Base-by-base conservation (phyloP, 2,329 filamentous ascomycete genomes). In the Uncinocarpus reesii region DNA sequence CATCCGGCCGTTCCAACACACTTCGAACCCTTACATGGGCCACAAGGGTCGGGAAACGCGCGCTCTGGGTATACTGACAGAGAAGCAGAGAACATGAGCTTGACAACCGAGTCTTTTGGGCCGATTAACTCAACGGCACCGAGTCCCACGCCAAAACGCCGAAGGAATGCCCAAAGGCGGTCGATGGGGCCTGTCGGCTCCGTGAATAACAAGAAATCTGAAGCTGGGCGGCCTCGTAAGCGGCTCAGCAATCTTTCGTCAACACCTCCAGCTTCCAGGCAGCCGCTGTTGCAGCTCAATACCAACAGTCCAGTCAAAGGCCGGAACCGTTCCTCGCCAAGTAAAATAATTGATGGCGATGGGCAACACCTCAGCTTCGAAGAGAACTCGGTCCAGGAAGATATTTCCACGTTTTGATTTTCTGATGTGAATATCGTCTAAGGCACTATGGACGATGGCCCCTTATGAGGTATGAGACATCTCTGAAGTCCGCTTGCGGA, bases 121-220 rank as follows among this genome's bases (percentile, higher is more conserved):
- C 58, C 61, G 2, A 57, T 60, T 38, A 57, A 52, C 11, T 56
- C 52, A 7, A 47, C 53, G 2, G 24, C 24, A 7, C 49, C 46
- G 10, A 51, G 52, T 3, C 58, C 58, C 18, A 64, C 52, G 5
- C 60, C 58, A 1, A 65, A 66, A 42, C 56, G 63, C 28, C 50
- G 58, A 16, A 57, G 54, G 41, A 56, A 55, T 13, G 58, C 24
- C 15, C n/a, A 18, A 7, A 31, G 28, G 7, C 40, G 8, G 18
- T 31, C 26, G 15, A 18, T 2, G 4, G 18, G 4, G 15, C 7
- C 40, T 20, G 15, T 29, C 7, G 7, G 2, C 10, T 29, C 20
- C 23, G 29, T 16, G 20, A 18, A 13, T 13, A 29, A 15, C 24
- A 41, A 41, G 23, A 29, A 18, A 28, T 7, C 8, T n/a, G 40